phyloP scores from a whole-genome alignment of 1,139 yeast species.

The Blastobotrys capitulatus region DNA sequence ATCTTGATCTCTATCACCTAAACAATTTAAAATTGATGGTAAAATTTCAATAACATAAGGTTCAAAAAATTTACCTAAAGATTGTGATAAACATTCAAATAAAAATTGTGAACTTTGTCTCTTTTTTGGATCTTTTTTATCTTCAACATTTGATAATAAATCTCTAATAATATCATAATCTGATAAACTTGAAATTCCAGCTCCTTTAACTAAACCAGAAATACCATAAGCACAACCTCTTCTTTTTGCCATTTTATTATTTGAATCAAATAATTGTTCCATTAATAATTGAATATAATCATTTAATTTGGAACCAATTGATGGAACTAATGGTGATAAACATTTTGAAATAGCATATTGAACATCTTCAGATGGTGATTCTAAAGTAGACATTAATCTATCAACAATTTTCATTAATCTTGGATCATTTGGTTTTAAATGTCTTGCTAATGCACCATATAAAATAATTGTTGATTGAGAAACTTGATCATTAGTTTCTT shows the following conservation, averaged over 20 bases:
- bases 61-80: slow-evolving; percentile 74
- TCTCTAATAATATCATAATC: slow-evolving; percentile 72
- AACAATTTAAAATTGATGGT: slow-evolving; percentile 70
- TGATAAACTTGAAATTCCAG: slow-evolving; percentile 72
- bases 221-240: slow-evolving; percentile 96
- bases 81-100: slow-evolving; percentile 75
- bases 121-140: slow-evolving; percentile 64
- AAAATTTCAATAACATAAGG: slow-evolving; percentile 89
- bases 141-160: slow-evolving; percentile 82
- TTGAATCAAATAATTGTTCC: slow-evolving; percentile 48
- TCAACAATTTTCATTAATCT: slow-evolving; percentile 62
- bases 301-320: slow-evolving; percentile 43
- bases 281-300: slow-evolving; percentile 54
- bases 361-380: slow-evolving; percentile 83
- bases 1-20: slow-evolving; percentile 81
- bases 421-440: slow-evolving; percentile 57
- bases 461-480: slow-evolving; percentile 79
- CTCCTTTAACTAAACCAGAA: slow-evolving; percentile 88
- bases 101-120: slow-evolving; percentile 89
- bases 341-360: slow-evolving; percentile 84
- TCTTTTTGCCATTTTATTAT: slow-evolving; percentile 50
- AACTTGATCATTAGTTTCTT: slow-evolving; percentile 49
- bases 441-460: slow-evolving; percentile 85
- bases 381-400: slow-evolving; percentile 66
- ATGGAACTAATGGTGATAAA: slow-evolving; percentile 72